Evolutionary conservation across 148 eudicot species (phyloP).

Genomic region (Persicaria tinctoria): DNA sequence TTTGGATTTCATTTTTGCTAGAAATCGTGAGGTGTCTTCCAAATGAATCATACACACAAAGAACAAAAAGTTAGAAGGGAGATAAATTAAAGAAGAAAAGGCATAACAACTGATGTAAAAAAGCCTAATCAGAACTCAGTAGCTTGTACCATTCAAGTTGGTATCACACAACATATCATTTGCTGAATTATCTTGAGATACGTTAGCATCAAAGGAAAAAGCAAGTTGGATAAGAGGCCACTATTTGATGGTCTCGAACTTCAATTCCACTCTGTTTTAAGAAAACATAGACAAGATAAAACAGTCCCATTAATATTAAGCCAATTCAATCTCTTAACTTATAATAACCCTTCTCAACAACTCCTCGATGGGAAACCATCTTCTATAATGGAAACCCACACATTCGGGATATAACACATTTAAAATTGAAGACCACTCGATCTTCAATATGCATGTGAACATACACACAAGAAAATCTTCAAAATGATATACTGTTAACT

Average conservation of each 20-base stretch:
- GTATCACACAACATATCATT: slow-evolving; percentile 13
- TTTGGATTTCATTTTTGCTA: not conserved
- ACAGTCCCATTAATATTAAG: not conserved
- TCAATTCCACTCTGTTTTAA: slow-evolving; percentile 72
- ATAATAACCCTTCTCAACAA: too few relatives aligned
- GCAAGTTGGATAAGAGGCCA: slow-evolving; percentile 67
- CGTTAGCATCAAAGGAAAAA: slow-evolving; percentile 24
- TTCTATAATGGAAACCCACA: too few relatives aligned
- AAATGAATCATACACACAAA: too few relatives aligned
- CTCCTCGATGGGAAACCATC: too few relatives aligned
- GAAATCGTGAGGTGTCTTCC: too few relatives aligned
- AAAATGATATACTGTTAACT: too few relatives aligned
- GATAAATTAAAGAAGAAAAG: too few relatives aligned
- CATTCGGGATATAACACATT: too few relatives aligned
- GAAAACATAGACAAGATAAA: slow-evolving; percentile 42
- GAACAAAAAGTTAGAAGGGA: too few relatives aligned
- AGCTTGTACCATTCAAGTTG: slow-evolving; percentile 19
- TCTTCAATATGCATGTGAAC: too few relatives aligned
- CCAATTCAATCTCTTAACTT: not conserved
- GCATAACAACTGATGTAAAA: slow-evolving; percentile 42
- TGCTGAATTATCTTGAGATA: slow-evolving; percentile 19
- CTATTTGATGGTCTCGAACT: slow-evolving; percentile 59
- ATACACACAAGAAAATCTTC: too few relatives aligned
- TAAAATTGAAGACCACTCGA: too few relatives aligned
- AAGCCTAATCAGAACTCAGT: slow-evolving; percentile 57